Conservation (phyloP, 2,329 filamentous ascomycete genomes). For the Pestalotiopsis sp. region DNA sequence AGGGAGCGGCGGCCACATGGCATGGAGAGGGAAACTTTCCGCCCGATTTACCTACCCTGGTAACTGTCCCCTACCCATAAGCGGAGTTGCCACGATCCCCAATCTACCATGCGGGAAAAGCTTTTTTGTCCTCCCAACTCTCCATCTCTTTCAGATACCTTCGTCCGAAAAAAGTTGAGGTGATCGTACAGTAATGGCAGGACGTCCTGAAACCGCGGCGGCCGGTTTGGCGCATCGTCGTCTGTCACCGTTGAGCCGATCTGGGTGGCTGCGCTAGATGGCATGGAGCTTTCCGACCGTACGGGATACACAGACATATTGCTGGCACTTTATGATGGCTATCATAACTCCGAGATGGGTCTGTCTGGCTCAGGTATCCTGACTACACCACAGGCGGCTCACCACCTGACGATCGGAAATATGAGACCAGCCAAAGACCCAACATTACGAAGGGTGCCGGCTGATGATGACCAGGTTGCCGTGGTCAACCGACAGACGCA, state of each 20-base stretch:
- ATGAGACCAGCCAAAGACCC: not conserved
- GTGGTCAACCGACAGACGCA: not conserved
- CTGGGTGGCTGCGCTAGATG: not conserved
- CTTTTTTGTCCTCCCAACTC: not conserved
- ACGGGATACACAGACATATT: not conserved
- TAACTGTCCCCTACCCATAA: not conserved
- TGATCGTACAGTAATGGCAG: not conserved
- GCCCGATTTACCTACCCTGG: not conserved
- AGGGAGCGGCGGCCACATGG: not conserved
- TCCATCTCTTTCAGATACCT: not conserved
- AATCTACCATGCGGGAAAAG: not conserved
- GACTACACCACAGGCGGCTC: not conserved
- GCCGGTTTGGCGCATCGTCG: not conserved
- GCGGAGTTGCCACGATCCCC: not conserved
- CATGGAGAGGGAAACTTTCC: not conserved
- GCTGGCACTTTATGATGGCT: not conserved
- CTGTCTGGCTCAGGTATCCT: not conserved
- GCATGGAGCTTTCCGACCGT: not conserved
- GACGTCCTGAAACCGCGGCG: not conserved
- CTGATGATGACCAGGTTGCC: not conserved
- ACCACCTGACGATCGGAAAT: conserved; percentile 6
- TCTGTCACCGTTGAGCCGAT: not conserved
- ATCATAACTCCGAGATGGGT: not conserved
- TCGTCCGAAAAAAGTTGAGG: not conserved
- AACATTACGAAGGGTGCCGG: not conserved